These are phyloP conservation scores for Penicillium concentricum DNA, from an alignment of 2,329 filamentous ascomycete species.

Conservation along the genomic window DNA sequence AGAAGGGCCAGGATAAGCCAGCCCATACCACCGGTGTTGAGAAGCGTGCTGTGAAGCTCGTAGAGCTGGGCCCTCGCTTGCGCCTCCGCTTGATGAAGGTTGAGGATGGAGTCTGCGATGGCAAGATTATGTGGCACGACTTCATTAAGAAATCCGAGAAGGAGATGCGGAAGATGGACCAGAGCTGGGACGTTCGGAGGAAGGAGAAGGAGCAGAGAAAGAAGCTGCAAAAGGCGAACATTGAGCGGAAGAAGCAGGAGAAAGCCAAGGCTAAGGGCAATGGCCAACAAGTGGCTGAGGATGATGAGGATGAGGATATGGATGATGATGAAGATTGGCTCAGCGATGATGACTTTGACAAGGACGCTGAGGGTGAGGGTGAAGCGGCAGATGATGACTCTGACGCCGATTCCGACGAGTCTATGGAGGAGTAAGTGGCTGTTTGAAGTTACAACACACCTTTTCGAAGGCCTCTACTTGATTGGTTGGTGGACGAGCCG, in stretches of 20 bases:
- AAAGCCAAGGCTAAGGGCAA: slow-evolving; percentile 50
- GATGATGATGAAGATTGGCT: slow-evolving; percentile 55
- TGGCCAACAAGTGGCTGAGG: slow-evolving; percentile 47
- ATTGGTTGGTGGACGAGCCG: neutral
- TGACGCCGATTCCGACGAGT: slow-evolving; percentile 41
- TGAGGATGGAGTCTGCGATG: slow-evolving; percentile 85
- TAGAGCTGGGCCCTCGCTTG: slow-evolving; percentile 90
- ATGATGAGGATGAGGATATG: slow-evolving; percentile 55
- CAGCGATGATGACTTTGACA: slow-evolving; percentile 52
- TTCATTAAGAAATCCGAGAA: slow-evolving; percentile 80
- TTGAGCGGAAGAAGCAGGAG: slow-evolving; percentile 77
- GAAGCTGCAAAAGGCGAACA: slow-evolving; percentile 82
- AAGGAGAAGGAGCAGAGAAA: slow-evolving; percentile 84
- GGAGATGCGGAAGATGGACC: slow-evolving; percentile 76
- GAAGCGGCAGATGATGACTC: slow-evolving; percentile 33
- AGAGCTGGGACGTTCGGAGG: slow-evolving; percentile 77
- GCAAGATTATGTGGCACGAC: slow-evolving; percentile 97
- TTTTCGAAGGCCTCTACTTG: neutral
- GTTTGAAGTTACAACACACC: neutral
- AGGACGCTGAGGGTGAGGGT: slow-evolving; percentile 47
- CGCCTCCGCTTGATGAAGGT: slow-evolving; percentile 88
- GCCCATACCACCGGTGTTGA: slow-evolving; percentile 59
- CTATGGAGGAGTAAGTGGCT: slow-evolving; percentile 41
- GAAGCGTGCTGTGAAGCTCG: slow-evolving; percentile 83
- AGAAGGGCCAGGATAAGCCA: slow-evolving; percentile 46